Percentiles rank a stretch among this genome's conserved stretches.
These are phyloP conservation scores for Betula pendula DNA, from an alignment of 306 rosid species.

Conservation along the genomic window DNA sequence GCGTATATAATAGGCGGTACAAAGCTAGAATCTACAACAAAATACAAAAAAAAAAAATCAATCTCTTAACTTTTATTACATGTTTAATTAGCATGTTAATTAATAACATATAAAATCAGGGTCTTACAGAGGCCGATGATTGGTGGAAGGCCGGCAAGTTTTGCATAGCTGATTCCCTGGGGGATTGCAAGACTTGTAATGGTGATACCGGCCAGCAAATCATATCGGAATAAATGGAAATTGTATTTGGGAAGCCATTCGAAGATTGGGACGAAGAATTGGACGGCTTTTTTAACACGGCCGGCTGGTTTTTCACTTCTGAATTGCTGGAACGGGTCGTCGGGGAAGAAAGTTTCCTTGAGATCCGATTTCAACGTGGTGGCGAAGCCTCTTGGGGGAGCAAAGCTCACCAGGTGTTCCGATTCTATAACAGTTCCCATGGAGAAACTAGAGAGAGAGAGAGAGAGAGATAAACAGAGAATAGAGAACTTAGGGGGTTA, in stretches of 20 bases:
- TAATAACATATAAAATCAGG: too few relatives aligned
- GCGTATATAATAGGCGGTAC: slow-evolving; percentile 80
- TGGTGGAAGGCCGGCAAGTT: slow-evolving; percentile 68
- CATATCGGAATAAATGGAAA: slow-evolving; percentile 35
- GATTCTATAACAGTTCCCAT: slow-evolving; percentile 1
- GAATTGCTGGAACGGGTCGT: slow-evolving; percentile 68
- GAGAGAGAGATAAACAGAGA: slow-evolving; percentile 5
- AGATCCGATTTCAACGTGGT: slow-evolving; percentile 43
- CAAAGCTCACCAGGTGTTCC: slow-evolving; percentile 48
- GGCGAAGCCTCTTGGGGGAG: slow-evolving; percentile 33
- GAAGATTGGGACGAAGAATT: slow-evolving; percentile 65
- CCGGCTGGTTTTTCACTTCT: slow-evolving; percentile 6
- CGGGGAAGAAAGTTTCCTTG: slow-evolving; percentile 62
- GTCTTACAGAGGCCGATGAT: slow-evolving; percentile 82
- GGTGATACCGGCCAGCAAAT: slow-evolving; percentile 80
- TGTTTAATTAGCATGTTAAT: too few relatives aligned
- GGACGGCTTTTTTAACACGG: slow-evolving; percentile 34
- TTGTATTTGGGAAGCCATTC: slow-evolving; percentile 70
- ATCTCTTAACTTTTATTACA: neutral
- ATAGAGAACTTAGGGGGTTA: neutral
- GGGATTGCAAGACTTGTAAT: slow-evolving; percentile 91
- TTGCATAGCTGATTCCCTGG: slow-evolving; percentile 90
- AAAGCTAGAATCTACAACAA: slow-evolving; percentile 65
- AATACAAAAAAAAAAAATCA: neutral
- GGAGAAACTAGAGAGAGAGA: neutral